These are phyloP conservation scores for Dacryopinax primogenitus DNA, from an alignment of 768 basidiomycete genomes.

Conservation along the genomic window DNA sequence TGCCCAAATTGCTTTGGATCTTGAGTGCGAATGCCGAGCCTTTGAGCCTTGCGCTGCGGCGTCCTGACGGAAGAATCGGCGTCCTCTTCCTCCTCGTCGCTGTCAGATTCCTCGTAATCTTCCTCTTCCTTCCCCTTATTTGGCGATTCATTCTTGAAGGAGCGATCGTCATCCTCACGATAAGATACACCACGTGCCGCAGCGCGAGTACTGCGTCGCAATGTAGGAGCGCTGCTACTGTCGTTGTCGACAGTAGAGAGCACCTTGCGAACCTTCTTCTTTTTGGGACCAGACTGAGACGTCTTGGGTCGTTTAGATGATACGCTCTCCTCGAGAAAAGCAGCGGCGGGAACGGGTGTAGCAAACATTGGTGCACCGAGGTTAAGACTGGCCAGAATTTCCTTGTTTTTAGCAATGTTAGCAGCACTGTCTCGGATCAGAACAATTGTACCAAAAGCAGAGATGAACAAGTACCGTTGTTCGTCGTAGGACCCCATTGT, in stretches of 20 bases:
- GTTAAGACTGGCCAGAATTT: background rate
- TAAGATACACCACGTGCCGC: conserved; percentile 17
- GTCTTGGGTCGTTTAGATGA: background rate
- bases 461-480: background rate
- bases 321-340: background rate
- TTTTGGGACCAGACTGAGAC: conserved; percentile 1
- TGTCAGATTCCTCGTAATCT: conserved; percentile 16
- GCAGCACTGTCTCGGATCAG: too few relatives aligned
- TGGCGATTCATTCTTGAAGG: conserved; percentile 39
- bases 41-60: conserved; percentile 16
- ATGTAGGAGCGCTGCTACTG: background rate
- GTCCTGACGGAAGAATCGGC: conserved; percentile 12
- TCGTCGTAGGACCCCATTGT: background rate
- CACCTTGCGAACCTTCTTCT: background rate
- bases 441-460: too few relatives aligned
- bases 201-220: conserved; percentile 58
- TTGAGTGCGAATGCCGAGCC: conserved; percentile 23
- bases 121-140: conserved; percentile 23
- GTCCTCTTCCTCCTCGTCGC: conserved; percentile 21
- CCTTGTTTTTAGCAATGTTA: background rate
- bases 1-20: conserved; percentile 54
- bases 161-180: conserved; percentile 31
- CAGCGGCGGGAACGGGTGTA: background rate
- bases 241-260: conserved; percentile 3
- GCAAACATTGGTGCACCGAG: background rate